phyloP scores from a whole-genome alignment of 192 early-diverging fungal genomes.

The Coemansia guatemalensis region DNA sequence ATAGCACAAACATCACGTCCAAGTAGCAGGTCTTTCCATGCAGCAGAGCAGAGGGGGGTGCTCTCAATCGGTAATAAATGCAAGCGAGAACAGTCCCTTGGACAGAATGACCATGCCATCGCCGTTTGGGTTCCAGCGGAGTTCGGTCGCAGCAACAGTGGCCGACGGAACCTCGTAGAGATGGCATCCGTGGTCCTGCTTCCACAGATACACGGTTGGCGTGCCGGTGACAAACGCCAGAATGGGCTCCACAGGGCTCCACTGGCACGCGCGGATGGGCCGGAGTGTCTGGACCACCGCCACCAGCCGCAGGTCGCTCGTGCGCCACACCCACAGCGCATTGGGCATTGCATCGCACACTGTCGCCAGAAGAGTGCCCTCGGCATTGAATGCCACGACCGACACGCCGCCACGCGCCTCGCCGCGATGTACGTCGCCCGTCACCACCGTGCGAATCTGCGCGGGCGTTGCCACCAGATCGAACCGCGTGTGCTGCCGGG shows the following conservation, averaged over 20 bases:
- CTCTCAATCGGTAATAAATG: slow-evolving; percentile 18
- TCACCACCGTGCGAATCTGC: slow-evolving; percentile 9
- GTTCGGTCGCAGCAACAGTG: slow-evolving; percentile 1
- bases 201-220: slow-evolving; percentile 46
- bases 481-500: slow-evolving; percentile 27
- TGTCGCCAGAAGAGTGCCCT: slow-evolving; percentile 32
- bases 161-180: slow-evolving; percentile 34
- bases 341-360: slow-evolving; percentile 34
- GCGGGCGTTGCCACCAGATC: slow-evolving; percentile 20
- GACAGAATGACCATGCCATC: slow-evolving; percentile 32
- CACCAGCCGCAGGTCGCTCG: slow-evolving; percentile 20
- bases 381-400: slow-evolving; percentile 29
- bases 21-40: too few relatives aligned
- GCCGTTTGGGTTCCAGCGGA: slow-evolving; percentile 46
- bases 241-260: slow-evolving; percentile 42
- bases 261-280: slow-evolving; percentile 28
- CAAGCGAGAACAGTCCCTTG: slow-evolving; percentile 42
- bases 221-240: slow-evolving; percentile 36
- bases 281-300: slow-evolving; percentile 34
- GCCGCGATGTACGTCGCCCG: slow-evolving; percentile 26
- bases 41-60: not conserved
- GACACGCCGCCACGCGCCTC: slow-evolving; percentile 5
- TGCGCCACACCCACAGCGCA: slow-evolving; percentile 45
- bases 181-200: slow-evolving; percentile 28
- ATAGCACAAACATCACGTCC: too few relatives aligned